Percentiles rank a stretch among this genome's conserved stretches.
phyloP scores from a whole-genome alignment of 164 flowering plant species.

The Magnolia changhungtana region DNA sequence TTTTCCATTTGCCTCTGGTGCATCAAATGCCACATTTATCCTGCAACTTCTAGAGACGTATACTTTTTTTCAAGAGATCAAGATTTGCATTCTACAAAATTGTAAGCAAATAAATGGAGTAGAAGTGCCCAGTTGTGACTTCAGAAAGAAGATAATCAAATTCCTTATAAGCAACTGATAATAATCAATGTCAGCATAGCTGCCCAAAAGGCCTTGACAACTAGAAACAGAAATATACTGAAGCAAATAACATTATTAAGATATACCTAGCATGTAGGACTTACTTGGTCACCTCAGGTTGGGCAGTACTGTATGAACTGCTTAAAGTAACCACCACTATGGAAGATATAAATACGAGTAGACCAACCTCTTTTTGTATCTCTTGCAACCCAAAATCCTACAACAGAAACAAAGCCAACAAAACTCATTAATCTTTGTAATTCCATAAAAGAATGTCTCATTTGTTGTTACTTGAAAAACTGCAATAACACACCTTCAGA shows the following conservation, averaged over 20 bases:
- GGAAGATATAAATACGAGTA: conserved; percentile 55
- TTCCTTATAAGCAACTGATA: no score
- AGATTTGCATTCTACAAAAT: neutral
- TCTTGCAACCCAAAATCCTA: conserved; percentile 64
- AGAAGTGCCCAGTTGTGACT: no score
- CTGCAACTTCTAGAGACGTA: no score
- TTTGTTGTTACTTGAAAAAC: neutral
- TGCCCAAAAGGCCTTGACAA: neutral
- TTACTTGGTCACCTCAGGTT: conserved; percentile 49
- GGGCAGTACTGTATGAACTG: conserved; percentile 51
- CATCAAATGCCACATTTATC: no score
- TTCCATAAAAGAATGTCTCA: neutral
- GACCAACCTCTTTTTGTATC: conserved; percentile 43
- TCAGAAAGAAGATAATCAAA: no score
- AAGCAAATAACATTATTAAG: neutral
- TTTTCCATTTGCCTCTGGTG: no score
- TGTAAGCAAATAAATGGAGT: no score
- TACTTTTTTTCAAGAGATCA: neutral
- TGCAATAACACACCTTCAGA: conserved; percentile 50
- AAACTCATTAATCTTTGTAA: neutral
- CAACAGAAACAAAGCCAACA: conserved; percentile 1
- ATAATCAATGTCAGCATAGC: neutral
- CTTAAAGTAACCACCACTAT: conserved; percentile 58
- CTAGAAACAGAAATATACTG: neutral
- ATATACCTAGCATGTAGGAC: neutral